Evolutionary conservation across 1,284 basidiomycete species (phyloP).

Genomic region (Pholiota adiposa): DNA sequence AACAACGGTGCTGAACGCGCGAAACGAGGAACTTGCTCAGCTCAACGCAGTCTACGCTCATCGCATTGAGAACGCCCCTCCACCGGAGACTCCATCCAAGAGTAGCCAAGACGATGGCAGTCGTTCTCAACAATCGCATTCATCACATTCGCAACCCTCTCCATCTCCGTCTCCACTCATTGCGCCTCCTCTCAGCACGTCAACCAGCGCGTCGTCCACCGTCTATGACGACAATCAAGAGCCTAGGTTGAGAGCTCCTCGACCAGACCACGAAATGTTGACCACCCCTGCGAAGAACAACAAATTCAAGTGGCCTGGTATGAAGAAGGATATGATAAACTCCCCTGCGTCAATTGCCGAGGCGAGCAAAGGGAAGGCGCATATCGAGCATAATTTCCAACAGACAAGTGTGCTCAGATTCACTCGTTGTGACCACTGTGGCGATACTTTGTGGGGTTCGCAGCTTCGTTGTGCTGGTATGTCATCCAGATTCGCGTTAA

Average conservation of each 20-base stretch:
- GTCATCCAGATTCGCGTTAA: constrained; percentile 33
- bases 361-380: constrained; percentile 45
- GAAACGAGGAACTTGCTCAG: constrained; percentile 92
- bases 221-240: constrained; percentile 41
- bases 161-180: not conserved
- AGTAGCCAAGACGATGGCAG: constrained; percentile 31
- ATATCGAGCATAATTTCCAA: constrained; percentile 84
- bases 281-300: constrained; percentile 53
- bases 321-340: constrained; percentile 43
- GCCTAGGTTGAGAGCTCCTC: constrained; percentile 36
- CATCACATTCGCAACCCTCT: not conserved
- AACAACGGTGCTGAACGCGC: constrained; percentile 85
- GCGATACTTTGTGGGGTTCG: constrained; percentile 98
- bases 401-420: constrained; percentile 89
- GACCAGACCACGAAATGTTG: constrained; percentile 35
- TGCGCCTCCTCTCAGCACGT: constrained; percentile 38
- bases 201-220: constrained; percentile 41
- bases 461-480: constrained; percentile 87
- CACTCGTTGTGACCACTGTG: constrained; percentile 92
- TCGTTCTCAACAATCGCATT: constrained; percentile 27
- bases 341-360: constrained; percentile 32
- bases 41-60: constrained; percentile 81
- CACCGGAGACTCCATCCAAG: constrained; percentile 40
- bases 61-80: constrained; percentile 62
- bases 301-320: constrained; percentile 73